A percentile compares a stretch with the other conserved stretches of the same genome.
Evolutionary conservation across 495 filamentous ascomycete genomes (phyloP).

Genomic region (Lasiosphaeria miniovina): DNA sequence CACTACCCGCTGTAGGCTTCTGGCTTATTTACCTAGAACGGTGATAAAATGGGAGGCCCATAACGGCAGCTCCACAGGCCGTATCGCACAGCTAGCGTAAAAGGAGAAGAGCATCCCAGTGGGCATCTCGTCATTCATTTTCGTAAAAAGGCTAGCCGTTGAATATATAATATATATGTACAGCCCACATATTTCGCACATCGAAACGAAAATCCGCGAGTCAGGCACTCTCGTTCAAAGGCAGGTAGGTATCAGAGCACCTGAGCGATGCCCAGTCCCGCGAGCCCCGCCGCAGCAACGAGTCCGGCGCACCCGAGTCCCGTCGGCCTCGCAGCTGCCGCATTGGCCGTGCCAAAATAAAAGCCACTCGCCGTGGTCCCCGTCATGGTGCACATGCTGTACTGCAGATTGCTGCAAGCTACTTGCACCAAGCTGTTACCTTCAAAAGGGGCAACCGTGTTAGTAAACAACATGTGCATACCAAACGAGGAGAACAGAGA

Average conservation of each 20-base stretch:
- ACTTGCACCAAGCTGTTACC: constrained; percentile 30
- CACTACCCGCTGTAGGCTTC: no score
- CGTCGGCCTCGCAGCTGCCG: constrained; percentile 25
- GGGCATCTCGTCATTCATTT: no score
- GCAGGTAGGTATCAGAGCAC: background rate
- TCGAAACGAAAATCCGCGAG: background rate
- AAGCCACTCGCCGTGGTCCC: constrained; percentile 25
- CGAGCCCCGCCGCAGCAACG: constrained; percentile 22
- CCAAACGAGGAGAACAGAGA: background rate
- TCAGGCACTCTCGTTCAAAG: background rate
- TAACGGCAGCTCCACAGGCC: no score
- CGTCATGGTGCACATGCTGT: constrained; percentile 28
- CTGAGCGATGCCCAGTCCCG: constrained; percentile 19
- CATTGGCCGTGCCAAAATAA: constrained; percentile 24
- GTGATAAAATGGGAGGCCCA: no score
- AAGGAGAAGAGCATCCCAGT: no score
- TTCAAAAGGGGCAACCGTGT: constrained; percentile 1
- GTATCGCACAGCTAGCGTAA: no score
- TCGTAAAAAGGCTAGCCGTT: no score
- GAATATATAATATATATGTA: no score
- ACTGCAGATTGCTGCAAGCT: constrained; percentile 27
- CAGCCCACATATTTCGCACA: no score
- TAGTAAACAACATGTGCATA: background rate
- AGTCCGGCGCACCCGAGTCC: constrained; percentile 18
- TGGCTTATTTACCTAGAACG: no score